These are phyloP conservation scores for Tardiomyces digboiensis DNA, from an alignment of 1,139 yeast species.

Conservation along the genomic window DNA sequence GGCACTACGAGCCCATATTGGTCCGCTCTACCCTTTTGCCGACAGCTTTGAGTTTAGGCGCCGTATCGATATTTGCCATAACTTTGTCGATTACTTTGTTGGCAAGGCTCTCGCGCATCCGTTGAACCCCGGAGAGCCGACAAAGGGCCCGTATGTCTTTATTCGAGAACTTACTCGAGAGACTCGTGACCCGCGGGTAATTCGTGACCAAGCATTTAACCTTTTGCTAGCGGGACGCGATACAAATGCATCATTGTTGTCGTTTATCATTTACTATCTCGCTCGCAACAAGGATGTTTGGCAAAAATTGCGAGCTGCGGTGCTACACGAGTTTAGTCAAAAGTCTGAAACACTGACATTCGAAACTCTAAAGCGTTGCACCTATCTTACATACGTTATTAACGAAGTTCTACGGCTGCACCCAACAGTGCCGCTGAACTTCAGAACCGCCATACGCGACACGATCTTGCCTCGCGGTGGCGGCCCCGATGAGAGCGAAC, in stretches of 20 bases:
- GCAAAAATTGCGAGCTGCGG: constrained; percentile 32
- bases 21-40: constrained; percentile 28
- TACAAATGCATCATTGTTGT: constrained; percentile 45
- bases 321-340: constrained; percentile 22
- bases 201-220: constrained; percentile 43
- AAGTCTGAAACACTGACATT: constrained; percentile 26
- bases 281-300: constrained; percentile 36
- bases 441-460: constrained; percentile 36
- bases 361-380: constrained; percentile 41
- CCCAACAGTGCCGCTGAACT: constrained; percentile 48
- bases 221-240: constrained; percentile 48
- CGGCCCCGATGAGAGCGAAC: constrained; percentile 35
- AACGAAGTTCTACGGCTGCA: constrained; percentile 45
- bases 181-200: constrained; percentile 39
- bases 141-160: constrained; percentile 34
- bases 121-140: constrained; percentile 7
- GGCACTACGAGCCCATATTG: constrained; percentile 30
- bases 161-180: constrained; percentile 42
- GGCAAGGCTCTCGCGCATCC: constrained; percentile 18
- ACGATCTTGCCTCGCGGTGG: constrained; percentile 47
- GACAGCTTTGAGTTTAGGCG: constrained; percentile 27
- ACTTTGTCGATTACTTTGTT: constrained; percentile 23
- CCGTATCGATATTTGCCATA: constrained; percentile 14
- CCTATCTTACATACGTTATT: constrained; percentile 37
- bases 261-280: constrained; percentile 37